Conservation (phyloP, 2,329 filamentous ascomycete genomes). For the Penicillium sp. region DNA sequence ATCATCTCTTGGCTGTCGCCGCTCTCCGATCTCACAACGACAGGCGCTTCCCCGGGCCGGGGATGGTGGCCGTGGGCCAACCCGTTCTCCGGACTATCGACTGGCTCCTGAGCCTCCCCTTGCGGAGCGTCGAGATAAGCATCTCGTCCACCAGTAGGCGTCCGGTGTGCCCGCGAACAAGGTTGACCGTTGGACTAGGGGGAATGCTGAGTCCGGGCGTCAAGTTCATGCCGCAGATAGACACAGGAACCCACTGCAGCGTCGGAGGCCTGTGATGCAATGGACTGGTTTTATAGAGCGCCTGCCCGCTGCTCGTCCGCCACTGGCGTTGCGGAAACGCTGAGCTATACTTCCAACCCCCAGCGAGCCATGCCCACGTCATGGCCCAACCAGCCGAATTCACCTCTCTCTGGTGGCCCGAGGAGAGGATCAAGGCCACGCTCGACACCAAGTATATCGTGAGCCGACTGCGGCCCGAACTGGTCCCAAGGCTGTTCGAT, state of each 20-base stretch:
- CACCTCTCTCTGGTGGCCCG: conserved; percentile 47
- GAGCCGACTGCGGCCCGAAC: conserved; percentile 33
- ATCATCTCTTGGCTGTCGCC: conserved; percentile 15
- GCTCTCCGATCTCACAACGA: background rate
- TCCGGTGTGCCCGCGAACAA: conserved; percentile 2
- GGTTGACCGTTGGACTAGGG: conserved; percentile 9
- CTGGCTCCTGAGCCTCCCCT: conserved; percentile 20
- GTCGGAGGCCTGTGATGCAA: too few relatives aligned
- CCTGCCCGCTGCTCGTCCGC: too few relatives aligned
- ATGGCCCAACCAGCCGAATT: conserved; percentile 19
- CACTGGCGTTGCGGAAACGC: too few relatives aligned
- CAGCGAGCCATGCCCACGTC: conserved; percentile 6
- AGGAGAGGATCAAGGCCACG: conserved; percentile 45
- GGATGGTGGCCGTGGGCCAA: too few relatives aligned
- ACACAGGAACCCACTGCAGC: too few relatives aligned
- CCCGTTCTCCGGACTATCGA: conserved; percentile 20
- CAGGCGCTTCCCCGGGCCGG: too few relatives aligned
- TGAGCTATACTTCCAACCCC: background rate
- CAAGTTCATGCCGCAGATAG: too few relatives aligned
- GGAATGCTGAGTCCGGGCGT: too few relatives aligned
- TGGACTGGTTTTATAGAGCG: too few relatives aligned
- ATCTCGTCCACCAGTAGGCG: conserved; percentile 13
- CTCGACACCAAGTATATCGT: conserved; percentile 44
- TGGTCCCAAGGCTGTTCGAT: conserved; percentile 39
- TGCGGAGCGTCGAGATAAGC: conserved; percentile 30